These are phyloP conservation scores for Planoprotostelium fungivorum DNA, from an alignment of 78 protist genomes.

Conservation along the genomic window DNA sequence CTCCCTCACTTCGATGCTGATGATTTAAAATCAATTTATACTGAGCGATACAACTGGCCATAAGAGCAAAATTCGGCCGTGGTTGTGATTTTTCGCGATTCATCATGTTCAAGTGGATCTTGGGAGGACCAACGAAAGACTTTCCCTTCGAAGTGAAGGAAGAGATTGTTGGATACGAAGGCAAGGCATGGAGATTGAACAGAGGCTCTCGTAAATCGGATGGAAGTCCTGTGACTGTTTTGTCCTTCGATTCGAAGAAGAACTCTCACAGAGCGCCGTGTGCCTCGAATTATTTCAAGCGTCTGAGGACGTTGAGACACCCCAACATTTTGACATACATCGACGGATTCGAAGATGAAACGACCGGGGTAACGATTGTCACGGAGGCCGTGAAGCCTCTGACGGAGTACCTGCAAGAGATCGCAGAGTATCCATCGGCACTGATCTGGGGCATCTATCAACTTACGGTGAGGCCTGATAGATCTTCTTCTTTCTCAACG, in stretches of 20 bases:
- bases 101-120: neutral
- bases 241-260: conserved; percentile 43
- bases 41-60: too few species aligned
- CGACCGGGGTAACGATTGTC: conserved; percentile 34
- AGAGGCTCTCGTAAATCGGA: conserved; percentile 44
- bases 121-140: neutral
- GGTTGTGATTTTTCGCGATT: too few species aligned
- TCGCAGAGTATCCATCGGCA: conserved; percentile 32
- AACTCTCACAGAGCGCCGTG: conserved; percentile 15
- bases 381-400: conserved; percentile 52
- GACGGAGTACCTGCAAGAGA: conserved; percentile 37
- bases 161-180: neutral
- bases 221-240: conserved; percentile 33
- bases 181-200: conserved; percentile 32
- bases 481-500: neutral
- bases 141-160: neutral
- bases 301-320: conserved; percentile 44
- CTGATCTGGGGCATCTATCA: conserved; percentile 65
- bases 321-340: conserved; percentile 48
- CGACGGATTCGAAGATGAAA: conserved; percentile 44
- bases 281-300: conserved; percentile 38
- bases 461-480: conserved; percentile 33
- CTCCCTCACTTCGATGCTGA: too few species aligned
- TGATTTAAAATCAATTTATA: too few species aligned
- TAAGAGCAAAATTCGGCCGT: too few species aligned